These are phyloP conservation scores for Aspergillus versicolor DNA, from an alignment of 2,329 filamentous ascomycete genomes.

Conservation along the genomic window DNA sequence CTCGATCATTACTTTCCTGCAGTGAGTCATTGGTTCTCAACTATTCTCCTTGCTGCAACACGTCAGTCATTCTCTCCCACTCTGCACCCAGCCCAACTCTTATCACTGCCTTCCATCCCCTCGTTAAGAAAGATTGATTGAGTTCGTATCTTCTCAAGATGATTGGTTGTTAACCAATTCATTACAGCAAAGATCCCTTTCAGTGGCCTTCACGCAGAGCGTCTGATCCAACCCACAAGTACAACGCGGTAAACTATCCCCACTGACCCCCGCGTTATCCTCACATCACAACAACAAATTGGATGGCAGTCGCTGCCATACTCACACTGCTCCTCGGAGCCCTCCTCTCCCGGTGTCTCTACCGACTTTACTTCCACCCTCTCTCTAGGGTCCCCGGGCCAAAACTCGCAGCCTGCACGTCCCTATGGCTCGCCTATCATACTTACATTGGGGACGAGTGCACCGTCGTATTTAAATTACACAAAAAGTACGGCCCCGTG, in stretches of 20 bases:
- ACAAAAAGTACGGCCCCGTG: constrained; percentile 35
- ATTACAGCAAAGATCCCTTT: neutral
- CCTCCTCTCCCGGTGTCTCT: constrained; percentile 20
- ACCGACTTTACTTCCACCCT: constrained; percentile 40
- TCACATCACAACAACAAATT: neutral
- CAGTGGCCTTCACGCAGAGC: too few relatives aligned
- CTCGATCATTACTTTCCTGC: neutral
- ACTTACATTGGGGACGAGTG: constrained; percentile 36
- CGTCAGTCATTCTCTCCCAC: neutral
- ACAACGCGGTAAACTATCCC: too few relatives aligned
- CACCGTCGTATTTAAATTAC: constrained; percentile 26
- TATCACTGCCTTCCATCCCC: neutral
- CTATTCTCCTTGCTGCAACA: neutral
- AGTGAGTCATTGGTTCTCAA: neutral
- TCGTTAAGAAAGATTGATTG: neutral
- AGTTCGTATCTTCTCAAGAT: neutral
- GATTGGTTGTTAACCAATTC: neutral
- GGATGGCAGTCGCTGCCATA: neutral
- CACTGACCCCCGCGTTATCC: neutral
- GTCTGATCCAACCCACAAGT: too few relatives aligned
- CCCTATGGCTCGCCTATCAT: constrained; percentile 32
- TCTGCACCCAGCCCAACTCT: neutral
- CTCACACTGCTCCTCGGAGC: neutral
- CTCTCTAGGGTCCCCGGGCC: constrained; percentile 42
- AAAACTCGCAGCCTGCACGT: constrained; percentile 31